Percentiles rank a stretch among this genome's conserved stretches.
phyloP scores from a whole-genome alignment of 2,329 filamentous ascomycete genomes.

The Metarhizium robertsii region DNA sequence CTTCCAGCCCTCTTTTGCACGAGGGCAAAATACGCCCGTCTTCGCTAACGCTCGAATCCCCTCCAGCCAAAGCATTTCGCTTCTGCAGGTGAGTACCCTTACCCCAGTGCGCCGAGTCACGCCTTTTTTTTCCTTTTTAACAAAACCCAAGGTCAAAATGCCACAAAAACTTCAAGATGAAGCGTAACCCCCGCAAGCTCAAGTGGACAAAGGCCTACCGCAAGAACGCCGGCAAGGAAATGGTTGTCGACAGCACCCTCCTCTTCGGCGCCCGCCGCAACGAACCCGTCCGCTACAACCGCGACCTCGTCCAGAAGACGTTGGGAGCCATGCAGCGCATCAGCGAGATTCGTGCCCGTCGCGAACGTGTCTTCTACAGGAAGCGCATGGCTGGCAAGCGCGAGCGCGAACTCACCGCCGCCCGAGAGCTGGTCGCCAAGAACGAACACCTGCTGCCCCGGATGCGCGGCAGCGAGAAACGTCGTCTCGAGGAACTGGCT shows the following conservation, averaged over 20 bases:
- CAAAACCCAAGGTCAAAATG: conserved; percentile 30
- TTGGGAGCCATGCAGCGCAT: conserved; percentile 89
- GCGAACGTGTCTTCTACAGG: conserved; percentile 91
- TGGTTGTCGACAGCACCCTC: conserved; percentile 91
- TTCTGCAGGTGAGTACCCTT: conserved; percentile 39
- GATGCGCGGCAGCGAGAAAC: conserved; percentile 54
- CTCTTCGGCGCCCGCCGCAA: conserved; percentile 90
- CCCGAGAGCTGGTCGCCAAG: conserved; percentile 81
- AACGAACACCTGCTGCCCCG: conserved; percentile 86
- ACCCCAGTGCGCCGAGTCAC: background rate
- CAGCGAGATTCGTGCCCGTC: conserved; percentile 69
- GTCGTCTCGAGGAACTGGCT: conserved; percentile 45
- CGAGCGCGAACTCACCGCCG: conserved; percentile 66
- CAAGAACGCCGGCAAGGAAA: conserved; percentile 66
- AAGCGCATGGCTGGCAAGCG: conserved; percentile 86
- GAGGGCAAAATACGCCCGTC: background rate
- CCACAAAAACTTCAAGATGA: conserved; percentile 82
- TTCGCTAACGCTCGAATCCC: background rate
- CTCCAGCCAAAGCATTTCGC: conserved; percentile 37
- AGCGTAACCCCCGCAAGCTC: conserved; percentile 92
- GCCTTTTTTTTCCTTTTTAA: too few relatives aligned
- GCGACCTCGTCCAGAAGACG: conserved; percentile 79
- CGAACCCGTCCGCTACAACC: conserved; percentile 90
- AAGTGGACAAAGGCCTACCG: conserved; percentile 96
- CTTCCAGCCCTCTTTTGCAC: background rate